These are phyloP conservation scores for Jatropha curcas DNA, from an alignment of 345 rosid species.

Conservation along the genomic window DNA sequence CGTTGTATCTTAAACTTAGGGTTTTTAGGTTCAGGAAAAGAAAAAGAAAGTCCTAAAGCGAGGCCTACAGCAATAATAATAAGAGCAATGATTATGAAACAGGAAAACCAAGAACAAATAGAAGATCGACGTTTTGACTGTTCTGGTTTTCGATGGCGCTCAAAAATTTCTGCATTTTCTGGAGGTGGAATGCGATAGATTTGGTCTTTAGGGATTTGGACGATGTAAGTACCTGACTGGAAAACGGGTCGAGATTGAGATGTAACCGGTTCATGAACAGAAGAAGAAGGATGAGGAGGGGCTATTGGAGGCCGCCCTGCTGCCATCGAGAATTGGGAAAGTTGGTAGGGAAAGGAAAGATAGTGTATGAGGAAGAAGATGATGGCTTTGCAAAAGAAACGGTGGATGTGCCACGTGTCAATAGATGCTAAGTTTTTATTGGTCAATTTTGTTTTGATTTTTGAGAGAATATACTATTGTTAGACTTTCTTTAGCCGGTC, in stretches of 20 bases:
- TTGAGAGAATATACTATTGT: neutral
- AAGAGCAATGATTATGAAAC: neutral
- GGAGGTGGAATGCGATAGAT: slow-evolving; percentile 63
- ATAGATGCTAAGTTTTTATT: neutral
- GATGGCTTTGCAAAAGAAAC: too few species aligned
- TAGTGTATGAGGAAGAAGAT: slow-evolving; percentile 14
- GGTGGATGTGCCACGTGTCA: slow-evolving; percentile 13
- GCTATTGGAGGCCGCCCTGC: slow-evolving; percentile 40
- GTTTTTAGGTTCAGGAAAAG: neutral
- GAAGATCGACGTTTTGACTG: neutral
- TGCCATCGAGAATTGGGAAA: slow-evolving; percentile 47
- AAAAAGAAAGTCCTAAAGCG: neutral
- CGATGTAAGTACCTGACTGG: slow-evolving; percentile 44
- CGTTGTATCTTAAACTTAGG: slow-evolving; percentile 24
- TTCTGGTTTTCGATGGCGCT: neutral
- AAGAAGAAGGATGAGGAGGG: neutral
- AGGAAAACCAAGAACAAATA: slow-evolving; percentile 4
- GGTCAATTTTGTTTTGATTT: slow-evolving; percentile 4
- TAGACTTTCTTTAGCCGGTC: slow-evolving; percentile 12
- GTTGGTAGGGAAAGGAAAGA: slow-evolving; percentile 13
- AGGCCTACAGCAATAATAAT: neutral
- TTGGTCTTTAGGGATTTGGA: slow-evolving; percentile 59
- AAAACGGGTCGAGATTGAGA: slow-evolving; percentile 4
- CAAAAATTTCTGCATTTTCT: slow-evolving; percentile 9
- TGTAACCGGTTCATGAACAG: slow-evolving; percentile 4